phyloP scores from a whole-genome alignment of 768 basidiomycete genomes.

The Aureoboletus auriporus region DNA sequence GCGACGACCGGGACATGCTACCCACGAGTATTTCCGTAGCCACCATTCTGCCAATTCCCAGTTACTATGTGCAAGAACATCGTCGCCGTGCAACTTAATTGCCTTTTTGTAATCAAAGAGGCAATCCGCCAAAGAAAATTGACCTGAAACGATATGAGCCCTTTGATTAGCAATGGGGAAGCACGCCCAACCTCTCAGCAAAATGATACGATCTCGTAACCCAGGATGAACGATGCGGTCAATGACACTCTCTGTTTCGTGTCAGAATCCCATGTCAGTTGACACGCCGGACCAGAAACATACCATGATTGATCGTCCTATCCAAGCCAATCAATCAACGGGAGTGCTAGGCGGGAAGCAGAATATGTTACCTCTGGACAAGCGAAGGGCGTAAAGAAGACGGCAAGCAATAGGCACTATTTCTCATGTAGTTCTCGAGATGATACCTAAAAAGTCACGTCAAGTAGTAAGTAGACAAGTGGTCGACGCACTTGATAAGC shows the following conservation, averaged over 20 bases:
- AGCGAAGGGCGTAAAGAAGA: constrained; percentile 82
- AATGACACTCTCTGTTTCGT: constrained; percentile 72
- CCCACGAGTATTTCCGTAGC: constrained; percentile 76
- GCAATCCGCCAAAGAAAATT: constrained; percentile 78
- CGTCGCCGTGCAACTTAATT: constrained; percentile 82
- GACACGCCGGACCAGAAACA: constrained; percentile 15
- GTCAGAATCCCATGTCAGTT: constrained; percentile 8
- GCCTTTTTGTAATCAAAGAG: constrained; percentile 66
- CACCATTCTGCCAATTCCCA: constrained; percentile 89
- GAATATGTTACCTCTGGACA: constrained; percentile 63
- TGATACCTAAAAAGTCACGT: constrained; percentile 59
- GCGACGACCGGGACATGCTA: not conserved
- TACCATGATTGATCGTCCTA: constrained; percentile 84
- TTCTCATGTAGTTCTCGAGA: constrained; percentile 83
- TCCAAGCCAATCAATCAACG: constrained; percentile 4
- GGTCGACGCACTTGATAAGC: constrained; percentile 60
- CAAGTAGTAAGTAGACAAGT: constrained; percentile 1
- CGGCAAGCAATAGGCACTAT: constrained; percentile 83
- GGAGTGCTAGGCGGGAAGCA: too few relatives aligned
- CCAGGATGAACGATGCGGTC: constrained; percentile 88
- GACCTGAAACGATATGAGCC: constrained; percentile 42
- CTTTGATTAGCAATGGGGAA: constrained; percentile 15
- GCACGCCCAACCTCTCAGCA: constrained; percentile 59
- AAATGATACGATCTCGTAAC: constrained; percentile 86
- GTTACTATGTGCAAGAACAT: constrained; percentile 82